A percentile compares a stretch with the other conserved stretches of the same genome.
Conservation (phyloP, 2,329 filamentous ascomycete species). For the Xylariaceae sp. region DNA sequence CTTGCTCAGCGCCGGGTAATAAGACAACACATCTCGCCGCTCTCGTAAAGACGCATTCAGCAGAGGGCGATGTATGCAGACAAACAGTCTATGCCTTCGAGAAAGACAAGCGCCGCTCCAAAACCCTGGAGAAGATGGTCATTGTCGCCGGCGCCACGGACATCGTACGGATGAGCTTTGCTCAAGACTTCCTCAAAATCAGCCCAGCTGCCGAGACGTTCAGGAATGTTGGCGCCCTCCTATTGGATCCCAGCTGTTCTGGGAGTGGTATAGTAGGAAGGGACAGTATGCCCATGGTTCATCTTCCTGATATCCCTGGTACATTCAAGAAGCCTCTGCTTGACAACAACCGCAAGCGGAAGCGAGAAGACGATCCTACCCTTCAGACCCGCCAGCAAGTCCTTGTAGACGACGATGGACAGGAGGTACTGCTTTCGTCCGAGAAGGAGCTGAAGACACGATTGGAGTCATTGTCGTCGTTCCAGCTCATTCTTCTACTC, state of each 20-base stretch:
- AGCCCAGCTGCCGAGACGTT: slow-evolving; percentile 61
- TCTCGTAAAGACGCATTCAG: slow-evolving; percentile 50
- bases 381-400: not conserved
- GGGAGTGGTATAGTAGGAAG: slow-evolving; percentile 91
- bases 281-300: slow-evolving; percentile 68
- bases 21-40: slow-evolving; percentile 93
- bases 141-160: slow-evolving; percentile 65
- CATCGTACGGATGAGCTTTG: slow-evolving; percentile 63
- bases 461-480: slow-evolving; percentile 53
- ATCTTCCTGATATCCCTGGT: slow-evolving; percentile 44
- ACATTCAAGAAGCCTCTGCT: slow-evolving; percentile 34
- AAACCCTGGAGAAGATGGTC: slow-evolving; percentile 82
- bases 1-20: slow-evolving; percentile 91
- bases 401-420: slow-evolving; percentile 51
- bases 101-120: slow-evolving; percentile 65
- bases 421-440: slow-evolving; percentile 46
- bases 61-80: slow-evolving; percentile 26
- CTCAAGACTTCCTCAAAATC: slow-evolving; percentile 77
- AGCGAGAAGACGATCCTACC: slow-evolving; percentile 34
- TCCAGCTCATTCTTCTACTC: slow-evolving; percentile 76
- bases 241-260: slow-evolving; percentile 92
- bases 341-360: slow-evolving; percentile 39
- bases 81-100: slow-evolving; percentile 72
- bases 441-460: slow-evolving; percentile 40
- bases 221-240: slow-evolving; percentile 68